Evolutionary conservation across 1,139 yeast genomes (phyloP), one percentile per base, ranked within the genome.

Genomic region (Suhomyces kunorum): DNA sequence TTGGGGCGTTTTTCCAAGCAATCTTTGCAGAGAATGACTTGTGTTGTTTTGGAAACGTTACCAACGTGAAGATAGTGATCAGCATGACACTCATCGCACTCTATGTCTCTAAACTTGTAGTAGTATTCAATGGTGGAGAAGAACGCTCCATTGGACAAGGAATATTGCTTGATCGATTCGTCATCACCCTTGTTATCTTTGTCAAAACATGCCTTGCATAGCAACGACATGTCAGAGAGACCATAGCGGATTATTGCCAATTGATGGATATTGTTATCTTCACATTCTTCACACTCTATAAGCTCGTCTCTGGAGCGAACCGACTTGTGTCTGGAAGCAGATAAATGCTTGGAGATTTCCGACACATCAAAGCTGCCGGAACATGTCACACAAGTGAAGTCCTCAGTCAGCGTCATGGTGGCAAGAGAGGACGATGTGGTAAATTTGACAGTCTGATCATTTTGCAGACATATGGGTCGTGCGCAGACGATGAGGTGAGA

Each of bases 231-330:
- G 48, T 77, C 82, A 15, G 74, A 68, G 16, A 81, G 76, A 1
- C 82, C 85, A 54, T 69, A 77, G 34, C 85, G 57, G 7, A 75
- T 61, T 30, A 81, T 65, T 36, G 65, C 67, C 37, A 80, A 59
- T 49, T 74, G 77, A 53, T 79, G 83, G 33, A 81, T 68, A 52
- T 79, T 80, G 34, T 66, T 53, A 51, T 78, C 78, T 15, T 67
- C 68, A 57, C 87, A 80, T 33, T 73, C 76, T 53, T 79, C 83
- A 57, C 87, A 81, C 46, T 66, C 70, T 8, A 81, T 54, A 8
- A 60, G 55, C 49, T 78, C 81, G 22, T 63, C 68, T 6, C 56
- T 57, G 44, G 63, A 64, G 36, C 45, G 49, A 6, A 78, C 72
- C 0, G 71, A 56, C 50, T 77, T 79, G 61, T 81, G 87, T 45